Evolutionary conservation across 176 grass and related monocot genomes (phyloP), one percentile per base, ranked within the genome.

Genomic region (Zoysia pacifica): DNA sequence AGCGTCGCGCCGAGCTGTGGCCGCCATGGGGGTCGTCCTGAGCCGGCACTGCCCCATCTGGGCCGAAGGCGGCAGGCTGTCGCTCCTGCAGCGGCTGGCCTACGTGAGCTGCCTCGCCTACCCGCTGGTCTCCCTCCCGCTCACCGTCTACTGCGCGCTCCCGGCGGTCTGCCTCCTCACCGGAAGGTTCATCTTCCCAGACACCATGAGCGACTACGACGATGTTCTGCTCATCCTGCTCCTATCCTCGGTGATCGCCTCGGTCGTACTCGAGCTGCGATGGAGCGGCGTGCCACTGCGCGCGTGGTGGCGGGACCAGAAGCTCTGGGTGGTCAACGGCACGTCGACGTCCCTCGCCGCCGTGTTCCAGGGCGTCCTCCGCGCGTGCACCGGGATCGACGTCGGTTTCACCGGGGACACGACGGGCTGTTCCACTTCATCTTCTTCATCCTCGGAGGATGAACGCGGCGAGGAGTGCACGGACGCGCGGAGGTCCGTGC

Each of bases 1-100:
- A 13, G 91, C 78, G 79, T 79, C 81, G 16, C 85, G 79, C 64
- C 60, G 79, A 9, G 91, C 85, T 50, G 70, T 70, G 70, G 91
- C 88, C 35, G 84, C 85, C 18, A 77, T 90, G 75, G 79, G 81
- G 28, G 68, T 81, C 50, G 73, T 93, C 8, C 85, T 93, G 0
- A 86, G 91, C 78, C 74, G 79, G 43, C 88, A 86, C 81, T 86
- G 91, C 79, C 91, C 91, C 9, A 52, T 90, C 68, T 90, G 91
- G 88, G 50, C 72, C 52, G 75, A 60, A 62, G 35, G 60, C 49
- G 85, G 79, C 48, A 59, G 89, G 3, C 63, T 93, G 72, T 76
- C 47, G 19, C 79, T 85, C 41, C 41, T 90, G 75, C 88, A 90
- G 76, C 69, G 91, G 19, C 65, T 93, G 62, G 88, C 82, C 9